Conservation (phyloP, 1,139 yeast species). For the Suhomyces bolitotheri region DNA sequence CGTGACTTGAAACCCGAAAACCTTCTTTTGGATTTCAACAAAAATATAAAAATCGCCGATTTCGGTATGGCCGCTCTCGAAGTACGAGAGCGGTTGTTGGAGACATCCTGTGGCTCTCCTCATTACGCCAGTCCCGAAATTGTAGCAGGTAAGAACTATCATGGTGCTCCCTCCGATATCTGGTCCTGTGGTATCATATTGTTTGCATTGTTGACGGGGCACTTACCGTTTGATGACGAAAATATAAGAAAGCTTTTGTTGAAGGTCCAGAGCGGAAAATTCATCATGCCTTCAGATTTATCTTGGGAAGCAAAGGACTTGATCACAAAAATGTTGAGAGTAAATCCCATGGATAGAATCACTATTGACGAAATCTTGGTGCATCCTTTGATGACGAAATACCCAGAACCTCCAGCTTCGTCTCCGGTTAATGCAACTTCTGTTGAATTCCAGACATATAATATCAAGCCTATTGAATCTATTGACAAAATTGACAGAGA, state of each 20-base stretch:
- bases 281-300: constrained; percentile 76
- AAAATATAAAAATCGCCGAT: constrained; percentile 94
- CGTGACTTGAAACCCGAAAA: constrained; percentile 97
- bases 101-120: constrained; percentile 97
- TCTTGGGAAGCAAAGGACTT: constrained; percentile 85
- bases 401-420: constrained; percentile 46
- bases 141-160: constrained; percentile 90
- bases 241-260: constrained; percentile 80
- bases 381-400: constrained; percentile 80
- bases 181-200: constrained; percentile 98
- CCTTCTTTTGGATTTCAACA: constrained; percentile 77
- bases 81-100: constrained; percentile 77
- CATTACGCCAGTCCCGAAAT: constrained; percentile 98
- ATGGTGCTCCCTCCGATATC: constrained; percentile 95
- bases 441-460: constrained; percentile 31
- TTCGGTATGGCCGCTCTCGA: constrained; percentile 99
- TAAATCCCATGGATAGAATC: constrained; percentile 77
- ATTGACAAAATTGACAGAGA: constrained; percentile 71
- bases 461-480: constrained; percentile 51
- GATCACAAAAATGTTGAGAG: constrained; percentile 76
- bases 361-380: constrained; percentile 67
- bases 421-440: constrained; percentile 18
- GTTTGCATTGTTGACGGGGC: constrained; percentile 91
- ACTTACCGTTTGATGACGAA: constrained; percentile 95
- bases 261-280: constrained; percentile 90